Conservation (phyloP, 148 eudicot genomes). For the Silene uniflora region DNA sequence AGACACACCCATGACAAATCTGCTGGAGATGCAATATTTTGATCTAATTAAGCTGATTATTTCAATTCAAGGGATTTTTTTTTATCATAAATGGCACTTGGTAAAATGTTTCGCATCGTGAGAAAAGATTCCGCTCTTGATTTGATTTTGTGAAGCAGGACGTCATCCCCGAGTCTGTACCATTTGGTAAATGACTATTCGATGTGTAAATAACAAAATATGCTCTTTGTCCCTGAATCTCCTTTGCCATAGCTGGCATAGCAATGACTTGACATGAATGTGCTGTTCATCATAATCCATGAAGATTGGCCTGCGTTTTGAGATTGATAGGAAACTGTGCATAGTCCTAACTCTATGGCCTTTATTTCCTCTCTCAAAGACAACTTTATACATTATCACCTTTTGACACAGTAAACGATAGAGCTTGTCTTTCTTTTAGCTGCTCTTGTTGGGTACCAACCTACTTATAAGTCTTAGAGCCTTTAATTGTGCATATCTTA, state of each 20-base stretch:
- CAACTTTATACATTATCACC: background rate
- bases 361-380: background rate
- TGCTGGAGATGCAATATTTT: background rate
- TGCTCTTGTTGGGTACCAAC: background rate
- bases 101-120: background rate
- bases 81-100: background rate
- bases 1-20: background rate
- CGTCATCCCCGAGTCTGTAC: background rate
- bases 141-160: background rate
- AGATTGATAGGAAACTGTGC: background rate
- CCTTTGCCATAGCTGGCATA: background rate
- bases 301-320: background rate
- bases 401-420: background rate
- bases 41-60: background rate
- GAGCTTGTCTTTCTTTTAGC: background rate
- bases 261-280: background rate
- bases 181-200: background rate
- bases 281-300: background rate
- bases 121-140: background rate
- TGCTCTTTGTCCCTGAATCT: background rate
- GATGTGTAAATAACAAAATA: background rate
- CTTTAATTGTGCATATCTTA: background rate
- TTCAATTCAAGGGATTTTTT: background rate
- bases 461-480: conserved; percentile 3
- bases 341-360: background rate